Evolutionary conservation across 768 basidiomycete species (phyloP).

Genomic region (Suillus brevipes): DNA sequence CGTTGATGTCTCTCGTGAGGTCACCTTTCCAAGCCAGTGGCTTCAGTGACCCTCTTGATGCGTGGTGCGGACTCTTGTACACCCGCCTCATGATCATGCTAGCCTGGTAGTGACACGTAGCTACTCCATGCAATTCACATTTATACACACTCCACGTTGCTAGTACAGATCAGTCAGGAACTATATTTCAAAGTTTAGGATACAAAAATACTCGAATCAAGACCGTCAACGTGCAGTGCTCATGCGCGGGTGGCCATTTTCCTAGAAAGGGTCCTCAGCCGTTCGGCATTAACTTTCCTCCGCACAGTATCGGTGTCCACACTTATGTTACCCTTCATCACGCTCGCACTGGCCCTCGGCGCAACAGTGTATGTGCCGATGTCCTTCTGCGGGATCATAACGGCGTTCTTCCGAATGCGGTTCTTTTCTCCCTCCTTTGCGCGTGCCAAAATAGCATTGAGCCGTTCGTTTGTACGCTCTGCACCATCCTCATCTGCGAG

Average conservation of each 20-base stretch:
- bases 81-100: no score
- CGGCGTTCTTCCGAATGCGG: conserved; percentile 74
- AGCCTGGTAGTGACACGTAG: background rate
- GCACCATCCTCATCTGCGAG: conserved; percentile 44
- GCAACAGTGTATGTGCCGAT: conserved; percentile 81
- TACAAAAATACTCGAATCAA: background rate
- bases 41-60: background rate
- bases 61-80: background rate
- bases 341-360: conserved; percentile 57
- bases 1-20: background rate
- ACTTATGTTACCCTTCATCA: conserved; percentile 50
- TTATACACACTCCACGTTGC: background rate
- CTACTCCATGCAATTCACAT: background rate
- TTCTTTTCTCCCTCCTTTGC: conserved; percentile 69
- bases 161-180: background rate
- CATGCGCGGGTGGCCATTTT: conserved; percentile 38
- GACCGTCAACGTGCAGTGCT: background rate
- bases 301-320: conserved; percentile 77
- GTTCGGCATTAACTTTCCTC: conserved; percentile 72
- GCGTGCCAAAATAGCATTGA: conserved; percentile 68
- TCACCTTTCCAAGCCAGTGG: background rate
- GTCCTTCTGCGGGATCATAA: conserved; percentile 77
- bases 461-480: conserved; percentile 48
- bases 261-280: conserved; percentile 62
- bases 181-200: background rate